These are phyloP conservation scores for Rusavskia elegans DNA, from an alignment of 495 filamentous ascomycete species.

Conservation along the genomic window DNA sequence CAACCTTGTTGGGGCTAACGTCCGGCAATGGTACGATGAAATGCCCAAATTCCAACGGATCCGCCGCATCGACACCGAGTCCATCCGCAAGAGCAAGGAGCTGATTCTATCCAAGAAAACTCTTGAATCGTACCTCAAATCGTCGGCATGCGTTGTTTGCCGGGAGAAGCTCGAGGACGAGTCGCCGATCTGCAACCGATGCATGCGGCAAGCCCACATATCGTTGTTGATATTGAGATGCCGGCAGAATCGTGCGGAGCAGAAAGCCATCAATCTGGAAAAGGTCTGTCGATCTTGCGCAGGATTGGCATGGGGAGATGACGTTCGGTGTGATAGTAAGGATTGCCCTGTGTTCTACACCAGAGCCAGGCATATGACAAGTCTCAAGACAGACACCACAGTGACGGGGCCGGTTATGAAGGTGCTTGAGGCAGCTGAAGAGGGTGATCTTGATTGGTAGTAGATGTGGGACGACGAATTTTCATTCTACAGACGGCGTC, in stretches of 20 bases:
- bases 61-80: slow-evolving; percentile 33
- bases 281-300: slow-evolving; percentile 73
- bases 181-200: slow-evolving; percentile 47
- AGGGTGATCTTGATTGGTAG: slow-evolving; percentile 29
- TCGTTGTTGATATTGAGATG: slow-evolving; percentile 46
- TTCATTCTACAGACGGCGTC: no score
- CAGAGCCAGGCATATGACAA: slow-evolving; percentile 50
- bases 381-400: slow-evolving; percentile 39
- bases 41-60: slow-evolving; percentile 83
- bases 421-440: slow-evolving; percentile 32
- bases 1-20: slow-evolving; percentile 88
- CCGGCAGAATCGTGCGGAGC: slow-evolving; percentile 46
- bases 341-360: slow-evolving; percentile 93
- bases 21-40: slow-evolving; percentile 84
- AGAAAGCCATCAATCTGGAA: slow-evolving; percentile 46
- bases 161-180: slow-evolving; percentile 42
- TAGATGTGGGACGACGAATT: not conserved
- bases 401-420: slow-evolving; percentile 39
- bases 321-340: slow-evolving; percentile 70
- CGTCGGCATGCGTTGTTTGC: slow-evolving; percentile 66
- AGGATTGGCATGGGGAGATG: slow-evolving; percentile 51
- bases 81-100: slow-evolving; percentile 12
- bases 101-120: slow-evolving; percentile 35
- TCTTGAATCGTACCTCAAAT: slow-evolving; percentile 76
- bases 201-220: slow-evolving; percentile 35